phyloP scores from a whole-genome alignment of 1,284 basidiomycete species.

The Leccinum huronense region DNA sequence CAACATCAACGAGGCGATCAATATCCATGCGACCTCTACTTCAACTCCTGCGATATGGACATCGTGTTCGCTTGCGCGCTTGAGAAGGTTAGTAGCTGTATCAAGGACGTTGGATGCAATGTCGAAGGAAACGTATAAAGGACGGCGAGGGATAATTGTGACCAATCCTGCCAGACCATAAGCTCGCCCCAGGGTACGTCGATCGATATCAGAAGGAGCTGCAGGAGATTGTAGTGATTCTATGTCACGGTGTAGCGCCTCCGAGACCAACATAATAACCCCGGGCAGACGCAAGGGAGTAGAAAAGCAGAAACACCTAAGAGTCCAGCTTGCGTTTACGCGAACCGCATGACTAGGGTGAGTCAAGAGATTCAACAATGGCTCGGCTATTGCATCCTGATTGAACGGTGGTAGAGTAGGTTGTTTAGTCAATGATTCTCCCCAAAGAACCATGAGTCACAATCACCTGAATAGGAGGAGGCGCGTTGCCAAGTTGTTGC shows the following conservation, averaged over 20 bases:
- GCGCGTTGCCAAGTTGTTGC: conserved; percentile 89
- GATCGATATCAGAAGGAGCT: conserved; percentile 69
- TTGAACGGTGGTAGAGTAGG: conserved; percentile 7
- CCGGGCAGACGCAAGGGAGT: conserved; percentile 84
- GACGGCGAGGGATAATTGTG: conserved; percentile 81
- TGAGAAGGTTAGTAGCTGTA: conserved; percentile 87
- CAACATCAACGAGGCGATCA: conserved; percentile 88
- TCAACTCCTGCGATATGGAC: conserved; percentile 80
- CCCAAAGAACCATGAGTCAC: neutral
- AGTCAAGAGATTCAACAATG: conserved; percentile 79
- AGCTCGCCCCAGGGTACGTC: conserved; percentile 81
- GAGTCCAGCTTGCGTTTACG: conserved; percentile 82
- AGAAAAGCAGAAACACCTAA: conserved; percentile 87
- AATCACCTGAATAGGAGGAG: conserved; percentile 77
- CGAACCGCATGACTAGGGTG: conserved; percentile 89
- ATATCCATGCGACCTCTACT: conserved; percentile 93
- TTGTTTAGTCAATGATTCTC: neutral
- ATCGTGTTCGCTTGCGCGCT: conserved; percentile 89
- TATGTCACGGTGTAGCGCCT: conserved; percentile 84
- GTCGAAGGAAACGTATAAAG: conserved; percentile 94
- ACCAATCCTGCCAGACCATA: conserved; percentile 88
- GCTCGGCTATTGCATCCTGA: conserved; percentile 84
- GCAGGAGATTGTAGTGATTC: conserved; percentile 64
- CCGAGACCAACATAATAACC: conserved; percentile 71
- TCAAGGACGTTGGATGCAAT: conserved; percentile 89